Base-by-base conservation (phyloP, 106 monocot genomes). In the Posidonia australis region DNA sequence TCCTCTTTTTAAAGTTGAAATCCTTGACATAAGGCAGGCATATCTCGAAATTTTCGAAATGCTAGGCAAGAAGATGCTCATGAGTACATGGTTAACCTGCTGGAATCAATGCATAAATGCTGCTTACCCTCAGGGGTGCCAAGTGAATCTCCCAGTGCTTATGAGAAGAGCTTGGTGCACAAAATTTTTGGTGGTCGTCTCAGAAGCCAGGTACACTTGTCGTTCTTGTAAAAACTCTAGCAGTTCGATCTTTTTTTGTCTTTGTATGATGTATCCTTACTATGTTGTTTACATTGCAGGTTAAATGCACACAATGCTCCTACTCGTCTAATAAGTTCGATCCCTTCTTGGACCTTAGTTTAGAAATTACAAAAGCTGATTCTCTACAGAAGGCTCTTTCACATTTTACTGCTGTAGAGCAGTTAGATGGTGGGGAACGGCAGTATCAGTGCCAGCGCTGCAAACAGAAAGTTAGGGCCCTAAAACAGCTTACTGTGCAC, bases 1-100 rank as follows among this genome's bases (percentile, higher is more conserved):
- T 57, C 24, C 19, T 22, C 63, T 10, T 55, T 54, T 72, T n/a
- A 1, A 42, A 26, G 10, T 59, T 77, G 58, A 53, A 18, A 42
- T 69, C 51, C 67, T 80, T 79, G 63, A 74, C 65, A 29, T 46
- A 7, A 22, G 45, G 62, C 52, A 98, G 96, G 80, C 74, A 74
- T 99, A 56, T 99, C 98, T 57, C 76, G 91, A 10, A 91, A 74
- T 83, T 99, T 99, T 68, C 84, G 79, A 21, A 81, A 78, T 68
- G 74, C 78, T 23, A 87, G 98, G 73, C 98, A 99, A 69, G 98
- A 99, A 81, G 98, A 99, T 74, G 98, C 98, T 32, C 98, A 99
- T 59, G 98, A 99, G 59, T 88, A 91, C 63, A 99, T 99, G 98
- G 83, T 99, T 63, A 85, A 85, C 62, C 77, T 99, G 74, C 83